These are phyloP conservation scores for Ceratocystis huliohia DNA, from an alignment of 2,329 filamentous ascomycete genomes.

Conservation along the genomic window DNA sequence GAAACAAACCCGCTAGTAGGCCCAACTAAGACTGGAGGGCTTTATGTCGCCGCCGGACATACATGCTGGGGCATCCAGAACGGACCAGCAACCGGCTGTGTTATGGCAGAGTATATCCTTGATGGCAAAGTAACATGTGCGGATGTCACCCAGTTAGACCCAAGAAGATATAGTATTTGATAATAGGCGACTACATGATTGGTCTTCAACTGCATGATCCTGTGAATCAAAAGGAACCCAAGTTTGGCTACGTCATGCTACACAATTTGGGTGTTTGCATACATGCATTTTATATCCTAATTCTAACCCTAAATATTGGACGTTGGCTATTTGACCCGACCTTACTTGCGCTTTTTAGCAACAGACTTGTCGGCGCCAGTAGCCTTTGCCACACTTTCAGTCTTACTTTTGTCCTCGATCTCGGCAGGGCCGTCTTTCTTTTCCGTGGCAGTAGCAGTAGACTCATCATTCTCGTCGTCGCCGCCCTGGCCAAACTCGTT, in stretches of 20 bases:
- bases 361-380: conserved; percentile 39
- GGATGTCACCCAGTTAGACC: conserved; percentile 53
- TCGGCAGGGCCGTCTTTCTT: conserved; percentile 31
- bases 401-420: conserved; percentile 27
- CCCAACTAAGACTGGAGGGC: conserved; percentile 54
- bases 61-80: conserved; percentile 99
- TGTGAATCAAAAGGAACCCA: neutral
- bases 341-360: conserved; percentile 33
- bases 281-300: neutral
- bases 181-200: neutral
- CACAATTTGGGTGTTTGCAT: neutral
- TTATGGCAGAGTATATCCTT: conserved; percentile 68
- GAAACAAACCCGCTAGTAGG: conserved; percentile 64
- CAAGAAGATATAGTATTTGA: conserved; percentile 39
- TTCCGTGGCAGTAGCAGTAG: conserved; percentile 26
- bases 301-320: neutral
- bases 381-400: conserved; percentile 31
- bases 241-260: no score
- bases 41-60: conserved; percentile 78
- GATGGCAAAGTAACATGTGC: conserved; percentile 59
- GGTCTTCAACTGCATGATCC: neutral
- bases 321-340: neutral
- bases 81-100: conserved; percentile 69
- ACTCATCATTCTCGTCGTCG: conserved; percentile 53
- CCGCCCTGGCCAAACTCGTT: conserved; percentile 98